phyloP scores from a whole-genome alignment of 2,329 filamentous ascomycete species.

The Trichophyton simii region DNA sequence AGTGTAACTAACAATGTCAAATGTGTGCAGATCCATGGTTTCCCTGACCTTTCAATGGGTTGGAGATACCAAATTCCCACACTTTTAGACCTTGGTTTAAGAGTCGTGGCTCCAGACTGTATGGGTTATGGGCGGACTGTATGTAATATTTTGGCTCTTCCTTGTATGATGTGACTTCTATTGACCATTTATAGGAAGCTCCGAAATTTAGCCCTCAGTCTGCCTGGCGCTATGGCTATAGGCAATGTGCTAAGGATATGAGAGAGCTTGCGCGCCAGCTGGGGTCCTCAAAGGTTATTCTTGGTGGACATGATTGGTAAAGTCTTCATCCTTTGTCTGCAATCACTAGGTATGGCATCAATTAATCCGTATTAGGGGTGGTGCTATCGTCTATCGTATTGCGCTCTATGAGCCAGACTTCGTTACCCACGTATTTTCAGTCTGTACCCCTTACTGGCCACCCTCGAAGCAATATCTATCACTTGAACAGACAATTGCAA shows the following conservation, averaged over 20 bases:
- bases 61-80: slow-evolving; percentile 84
- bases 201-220: slow-evolving; percentile 47
- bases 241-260: slow-evolving; percentile 62
- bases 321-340: neutral
- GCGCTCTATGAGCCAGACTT: slow-evolving; percentile 61
- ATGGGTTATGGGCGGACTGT: slow-evolving; percentile 73
- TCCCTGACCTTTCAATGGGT: slow-evolving; percentile 68
- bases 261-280: slow-evolving; percentile 54
- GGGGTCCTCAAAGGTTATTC: slow-evolving; percentile 49
- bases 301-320: slow-evolving; percentile 81
- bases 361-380: slow-evolving; percentile 45
- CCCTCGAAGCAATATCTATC: slow-evolving; percentile 44
- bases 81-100: slow-evolving; percentile 57
- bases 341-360: neutral
- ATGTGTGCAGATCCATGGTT: slow-evolving; percentile 53
- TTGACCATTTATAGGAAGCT: slow-evolving; percentile 23
- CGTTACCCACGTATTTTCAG: slow-evolving; percentile 60
- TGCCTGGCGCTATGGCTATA: slow-evolving; percentile 54
- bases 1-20: neutral
- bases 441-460: slow-evolving; percentile 63
- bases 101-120: slow-evolving; percentile 74
- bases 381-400: slow-evolving; percentile 60
- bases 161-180: neutral
- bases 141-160: slow-evolving; percentile 11
- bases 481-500: slow-evolving; percentile 47